Conservation (phyloP, 768 basidiomycete species). For the Collybiopsis confluens region DNA sequence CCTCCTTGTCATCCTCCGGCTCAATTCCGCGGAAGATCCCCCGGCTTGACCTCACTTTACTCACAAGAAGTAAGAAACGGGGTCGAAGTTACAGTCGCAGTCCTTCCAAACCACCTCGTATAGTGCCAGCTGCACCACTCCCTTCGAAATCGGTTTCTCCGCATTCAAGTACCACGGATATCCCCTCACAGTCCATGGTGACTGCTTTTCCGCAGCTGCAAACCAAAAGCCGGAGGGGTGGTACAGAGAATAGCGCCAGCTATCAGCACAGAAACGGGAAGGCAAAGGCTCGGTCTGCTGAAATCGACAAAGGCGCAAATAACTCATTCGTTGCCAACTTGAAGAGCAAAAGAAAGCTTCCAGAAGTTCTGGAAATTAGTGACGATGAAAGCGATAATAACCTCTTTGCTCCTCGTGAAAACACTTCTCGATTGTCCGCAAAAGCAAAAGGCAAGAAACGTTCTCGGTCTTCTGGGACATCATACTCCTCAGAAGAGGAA, state of each 20-base stretch:
- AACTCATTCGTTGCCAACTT: not conserved
- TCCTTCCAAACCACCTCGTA: not conserved
- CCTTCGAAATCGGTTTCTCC: no score
- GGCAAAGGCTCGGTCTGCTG: not conserved
- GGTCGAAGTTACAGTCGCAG: conserved; percentile 2
- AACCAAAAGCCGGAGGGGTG: no score
- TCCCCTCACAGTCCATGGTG: no score
- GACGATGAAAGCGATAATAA: not conserved
- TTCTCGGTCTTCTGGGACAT: not conserved
- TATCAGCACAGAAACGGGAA: not conserved
- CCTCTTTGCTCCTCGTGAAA: not conserved
- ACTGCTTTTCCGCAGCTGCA: no score
- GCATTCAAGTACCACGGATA: no score
- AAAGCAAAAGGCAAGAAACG: conserved; percentile 3
- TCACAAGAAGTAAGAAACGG: not conserved
- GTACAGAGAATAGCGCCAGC: no score
- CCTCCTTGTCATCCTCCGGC: not conserved
- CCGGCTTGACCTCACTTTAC: not conserved
- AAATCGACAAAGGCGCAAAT: not conserved
- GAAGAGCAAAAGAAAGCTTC: not conserved
- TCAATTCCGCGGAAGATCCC: not conserved
- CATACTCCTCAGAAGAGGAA: not conserved
- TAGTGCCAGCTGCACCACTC: no score
- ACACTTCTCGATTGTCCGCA: not conserved
- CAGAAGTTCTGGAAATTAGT: not conserved